phyloP scores from a whole-genome alignment of 768 basidiomycete species.

The Rhizopogon vinicolor region DNA sequence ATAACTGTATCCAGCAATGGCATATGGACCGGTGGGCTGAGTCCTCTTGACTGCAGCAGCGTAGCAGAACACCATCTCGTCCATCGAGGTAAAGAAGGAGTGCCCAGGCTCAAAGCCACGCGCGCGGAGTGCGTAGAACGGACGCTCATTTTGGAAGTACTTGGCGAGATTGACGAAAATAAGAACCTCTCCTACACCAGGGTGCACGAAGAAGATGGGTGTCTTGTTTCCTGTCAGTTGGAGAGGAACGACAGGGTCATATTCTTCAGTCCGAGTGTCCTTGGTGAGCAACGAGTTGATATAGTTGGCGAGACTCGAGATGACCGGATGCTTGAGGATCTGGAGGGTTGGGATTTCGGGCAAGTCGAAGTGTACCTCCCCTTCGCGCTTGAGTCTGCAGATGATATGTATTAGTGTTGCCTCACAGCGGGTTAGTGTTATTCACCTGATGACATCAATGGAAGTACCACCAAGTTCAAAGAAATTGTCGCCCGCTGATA shows the following conservation, averaged over 20 bases:
- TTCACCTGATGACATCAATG: constrained; percentile 27
- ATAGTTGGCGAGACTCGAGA: constrained; percentile 26
- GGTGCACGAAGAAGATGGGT: constrained; percentile 39
- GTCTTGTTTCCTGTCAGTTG: constrained; percentile 32
- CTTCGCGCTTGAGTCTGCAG: constrained; percentile 17
- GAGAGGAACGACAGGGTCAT: constrained; percentile 35
- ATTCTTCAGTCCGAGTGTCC: constrained; percentile 13
- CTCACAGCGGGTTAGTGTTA: neutral
- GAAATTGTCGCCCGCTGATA: constrained; percentile 28
- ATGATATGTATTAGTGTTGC: neutral
- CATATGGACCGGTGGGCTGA: constrained; percentile 34
- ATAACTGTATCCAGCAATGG: constrained; percentile 41
- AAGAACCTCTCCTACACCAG: constrained; percentile 36
- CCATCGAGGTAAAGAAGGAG: constrained; percentile 28
- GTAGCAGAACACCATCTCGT: constrained; percentile 37
- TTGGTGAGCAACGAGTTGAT: constrained; percentile 19
- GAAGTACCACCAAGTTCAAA: constrained; percentile 37
- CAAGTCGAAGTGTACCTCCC: constrained; percentile 19
- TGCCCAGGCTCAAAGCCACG: constrained; percentile 39
- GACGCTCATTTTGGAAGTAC: constrained; percentile 33
- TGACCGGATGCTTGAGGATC: constrained; percentile 27
- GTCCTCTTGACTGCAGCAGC: constrained; percentile 28
- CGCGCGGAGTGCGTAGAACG: constrained; percentile 41
- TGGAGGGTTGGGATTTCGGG: constrained; percentile 30
- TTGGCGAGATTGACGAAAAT: constrained; percentile 38